These are phyloP conservation scores for Trapa bicornis DNA, from an alignment of 345 rosid genomes.

Conservation along the genomic window DNA sequence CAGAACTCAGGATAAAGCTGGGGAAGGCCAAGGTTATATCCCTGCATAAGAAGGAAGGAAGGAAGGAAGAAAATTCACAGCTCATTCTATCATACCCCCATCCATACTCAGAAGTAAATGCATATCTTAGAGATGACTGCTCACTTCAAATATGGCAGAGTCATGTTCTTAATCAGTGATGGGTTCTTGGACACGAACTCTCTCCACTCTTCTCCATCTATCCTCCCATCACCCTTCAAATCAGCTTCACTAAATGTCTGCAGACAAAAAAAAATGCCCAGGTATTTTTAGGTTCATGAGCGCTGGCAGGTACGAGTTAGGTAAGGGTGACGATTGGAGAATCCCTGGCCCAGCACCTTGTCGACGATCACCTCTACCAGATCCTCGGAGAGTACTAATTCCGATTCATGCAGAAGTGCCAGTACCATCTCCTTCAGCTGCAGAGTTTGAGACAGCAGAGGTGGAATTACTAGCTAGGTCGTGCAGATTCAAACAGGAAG, in stretches of 20 bases:
- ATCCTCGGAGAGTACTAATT: slow-evolving; percentile 53
- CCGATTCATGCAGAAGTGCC: slow-evolving; percentile 83
- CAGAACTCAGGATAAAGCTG: slow-evolving; percentile 48
- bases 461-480: no score
- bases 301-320: neutral
- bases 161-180: slow-evolving; percentile 83
- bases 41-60: slow-evolving; percentile 22
- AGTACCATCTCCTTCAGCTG: slow-evolving; percentile 89
- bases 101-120: neutral
- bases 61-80: neutral
- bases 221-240: slow-evolving; percentile 56
- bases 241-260: slow-evolving; percentile 74
- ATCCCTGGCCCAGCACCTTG: slow-evolving; percentile 29
- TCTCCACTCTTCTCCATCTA: slow-evolving; percentile 83
- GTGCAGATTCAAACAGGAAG: neutral
- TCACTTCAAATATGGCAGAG: slow-evolving; percentile 78
- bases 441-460: neutral
- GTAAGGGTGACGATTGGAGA: neutral
- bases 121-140: slow-evolving; percentile 4
- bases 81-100: neutral
- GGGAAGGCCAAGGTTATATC: slow-evolving; percentile 78
- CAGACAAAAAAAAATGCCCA: neutral
- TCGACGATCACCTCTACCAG: slow-evolving; percentile 61
- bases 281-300: neutral
- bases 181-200: slow-evolving; percentile 62